Percentiles rank a stretch among this genome's conserved stretches.
Evolutionary conservation across 2,329 filamentous ascomycete genomes (phyloP).

Genomic region (Monosporascus sp.): DNA sequence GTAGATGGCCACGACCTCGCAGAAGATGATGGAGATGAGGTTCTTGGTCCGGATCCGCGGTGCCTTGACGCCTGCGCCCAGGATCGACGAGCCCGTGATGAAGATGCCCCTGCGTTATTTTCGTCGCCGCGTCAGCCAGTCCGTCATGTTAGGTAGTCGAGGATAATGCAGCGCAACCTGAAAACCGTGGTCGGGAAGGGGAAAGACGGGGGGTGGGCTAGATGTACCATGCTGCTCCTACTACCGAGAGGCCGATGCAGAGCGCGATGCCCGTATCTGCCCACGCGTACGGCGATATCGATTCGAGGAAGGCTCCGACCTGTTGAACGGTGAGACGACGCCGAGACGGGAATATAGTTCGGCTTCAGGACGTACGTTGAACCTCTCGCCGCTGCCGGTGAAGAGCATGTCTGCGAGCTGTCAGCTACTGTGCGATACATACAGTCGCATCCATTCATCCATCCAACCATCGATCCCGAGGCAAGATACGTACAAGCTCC

Average conservation of each 20-base stretch:
- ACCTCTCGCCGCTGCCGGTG: slow-evolving; percentile 89
- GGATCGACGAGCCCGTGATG: slow-evolving; percentile 94
- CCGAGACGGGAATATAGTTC: not conserved
- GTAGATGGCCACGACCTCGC: slow-evolving; percentile 99
- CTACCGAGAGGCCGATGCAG: slow-evolving; percentile 93
- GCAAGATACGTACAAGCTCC: slow-evolving; percentile 22
- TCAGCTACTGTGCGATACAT: slow-evolving; percentile 1
- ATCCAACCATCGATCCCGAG: slow-evolving; percentile 1
- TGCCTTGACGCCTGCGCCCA: slow-evolving; percentile 93
- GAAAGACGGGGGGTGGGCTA: not conserved
- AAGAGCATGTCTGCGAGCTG: slow-evolving; percentile 84
- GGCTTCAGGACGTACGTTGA: slow-evolving; percentile 63
- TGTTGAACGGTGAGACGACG: slow-evolving; percentile 28
- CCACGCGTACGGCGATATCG: slow-evolving; percentile 91
- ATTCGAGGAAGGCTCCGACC: slow-evolving; percentile 91
- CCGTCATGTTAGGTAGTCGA: not conserved
- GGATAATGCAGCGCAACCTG: not conserved
- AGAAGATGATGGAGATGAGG: slow-evolving; percentile 99
- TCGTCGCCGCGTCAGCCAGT: slow-evolving; percentile 2
- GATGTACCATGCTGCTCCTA: slow-evolving; percentile 90
- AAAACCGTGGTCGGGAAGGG: not conserved
- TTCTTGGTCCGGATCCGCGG: slow-evolving; percentile 99
- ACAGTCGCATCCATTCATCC: not conserved
- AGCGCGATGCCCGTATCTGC: slow-evolving; percentile 84
- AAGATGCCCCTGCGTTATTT: slow-evolving; percentile 80